Base-by-base conservation (phyloP, 139 green algal species). In the Microglena sp. region DNA sequence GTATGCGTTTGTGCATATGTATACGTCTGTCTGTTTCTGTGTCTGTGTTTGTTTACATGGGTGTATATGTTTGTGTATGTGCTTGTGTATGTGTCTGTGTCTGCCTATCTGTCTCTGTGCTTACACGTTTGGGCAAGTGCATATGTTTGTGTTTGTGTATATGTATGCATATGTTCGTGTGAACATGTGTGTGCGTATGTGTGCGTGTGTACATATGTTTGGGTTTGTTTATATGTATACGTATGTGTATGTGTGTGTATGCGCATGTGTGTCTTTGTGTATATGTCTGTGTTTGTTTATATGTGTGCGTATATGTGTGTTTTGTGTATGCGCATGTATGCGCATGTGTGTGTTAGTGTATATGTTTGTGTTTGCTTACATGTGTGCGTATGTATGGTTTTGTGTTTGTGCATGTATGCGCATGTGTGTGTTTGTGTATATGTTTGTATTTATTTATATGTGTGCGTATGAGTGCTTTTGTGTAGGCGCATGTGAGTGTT, bases 191-290 rank as follows among this genome's bases (percentile, higher is more conserved):
- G 8, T 35, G 6, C 28, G 8, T 62, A 4, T 11, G 18, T 28
- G 29, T 33, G 6, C 36, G 55, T 33, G 55, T 24, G 8, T 33
- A 35, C 5, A 15, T 26, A 28, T 29, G n/a, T 28, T 33, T 33
- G 55, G 5, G 36, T 62, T 62, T 62, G 55, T 36, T 27, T 4
- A 62, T 4, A 4, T 5, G 18, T 8, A 7, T 28, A 21, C 5
- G 55, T 28, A 35, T 62, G 55, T 62, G 7, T 62, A 29, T 36
- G 55, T 33, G 29, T 33, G 55, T 62, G 55, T 62, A 8, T 35
- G 7, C 7, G 8, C 6, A 34, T 11, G 21, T 29, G 21, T 18
- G 4, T 29, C 4, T 5, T 27, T 29, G 21, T 29, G 29, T 29
- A 34, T 18, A 8, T 24, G 15, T 11, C 18, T 50, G 15, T 50